phyloP scores from a whole-genome alignment of 805 yeast species.

The Saccharomycopsis guyanensis region DNA sequence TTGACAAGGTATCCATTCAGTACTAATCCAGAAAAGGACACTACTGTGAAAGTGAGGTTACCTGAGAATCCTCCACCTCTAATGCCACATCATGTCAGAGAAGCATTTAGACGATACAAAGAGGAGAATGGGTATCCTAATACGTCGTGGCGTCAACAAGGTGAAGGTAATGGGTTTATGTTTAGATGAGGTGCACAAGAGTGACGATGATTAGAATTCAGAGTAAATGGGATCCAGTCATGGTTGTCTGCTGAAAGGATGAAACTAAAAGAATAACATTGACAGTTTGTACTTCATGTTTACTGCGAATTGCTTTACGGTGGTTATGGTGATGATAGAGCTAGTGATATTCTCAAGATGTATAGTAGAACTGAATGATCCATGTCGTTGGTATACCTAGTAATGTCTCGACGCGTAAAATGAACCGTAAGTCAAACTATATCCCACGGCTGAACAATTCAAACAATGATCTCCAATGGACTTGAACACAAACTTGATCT shows the following conservation, averaged over 20 bases:
- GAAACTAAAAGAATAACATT: too few species aligned
- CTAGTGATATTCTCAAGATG: too few species aligned
- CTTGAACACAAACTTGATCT: constrained; percentile 2
- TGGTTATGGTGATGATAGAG: too few species aligned
- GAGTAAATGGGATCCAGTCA: neutral
- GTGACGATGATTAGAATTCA: neutral
- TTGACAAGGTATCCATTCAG: neutral
- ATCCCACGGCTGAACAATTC: too few species aligned
- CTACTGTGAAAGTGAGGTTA: neutral
- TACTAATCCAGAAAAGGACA: neutral
- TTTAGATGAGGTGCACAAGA: constrained; percentile 8
- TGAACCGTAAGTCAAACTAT: too few species aligned
- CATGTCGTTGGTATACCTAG: too few species aligned
- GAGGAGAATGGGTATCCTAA: constrained; percentile 18
- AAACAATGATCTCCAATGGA: neutral
- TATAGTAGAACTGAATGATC: too few species aligned
- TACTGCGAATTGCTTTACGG: too few species aligned
- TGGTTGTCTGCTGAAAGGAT: too few species aligned
- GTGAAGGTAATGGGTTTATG: constrained; percentile 19
- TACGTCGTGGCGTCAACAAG: constrained; percentile 17
- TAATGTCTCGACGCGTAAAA: too few species aligned
- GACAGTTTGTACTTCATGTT: too few species aligned
- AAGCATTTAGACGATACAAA: constrained; percentile 18
- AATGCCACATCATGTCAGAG: constrained; percentile 18
- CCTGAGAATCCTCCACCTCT: constrained; percentile 12